These are phyloP conservation scores for Laburnicola sp. DNA, from an alignment of 2,329 filamentous ascomycete genomes.

Conservation along the genomic window DNA sequence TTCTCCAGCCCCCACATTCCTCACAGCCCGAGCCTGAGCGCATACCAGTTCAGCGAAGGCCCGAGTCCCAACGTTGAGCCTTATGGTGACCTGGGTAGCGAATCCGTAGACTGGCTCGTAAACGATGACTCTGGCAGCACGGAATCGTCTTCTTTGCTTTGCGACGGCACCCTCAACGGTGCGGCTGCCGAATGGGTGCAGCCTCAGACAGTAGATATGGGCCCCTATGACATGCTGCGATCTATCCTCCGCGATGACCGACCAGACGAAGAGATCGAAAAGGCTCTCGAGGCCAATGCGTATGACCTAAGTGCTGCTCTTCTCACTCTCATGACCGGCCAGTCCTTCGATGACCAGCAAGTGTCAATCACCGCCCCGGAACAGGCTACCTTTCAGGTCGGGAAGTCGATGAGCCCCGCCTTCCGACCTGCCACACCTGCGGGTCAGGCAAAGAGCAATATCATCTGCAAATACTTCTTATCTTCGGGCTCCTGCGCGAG, in stretches of 20 bases:
- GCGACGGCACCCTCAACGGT: slow-evolving; percentile 72
- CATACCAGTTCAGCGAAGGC: slow-evolving; percentile 87
- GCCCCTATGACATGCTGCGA: slow-evolving; percentile 94
- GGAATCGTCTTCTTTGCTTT: slow-evolving; percentile 72
- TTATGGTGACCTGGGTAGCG: slow-evolving; percentile 86
- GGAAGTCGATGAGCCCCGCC: slow-evolving; percentile 81
- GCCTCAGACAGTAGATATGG: slow-evolving; percentile 81
- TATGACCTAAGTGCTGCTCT: slow-evolving; percentile 95
- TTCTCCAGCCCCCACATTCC: slow-evolving; percentile 89
- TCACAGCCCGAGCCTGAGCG: slow-evolving; percentile 89
- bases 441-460: slow-evolving; percentile 75
- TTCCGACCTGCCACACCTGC: slow-evolving; percentile 75
- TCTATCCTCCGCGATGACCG: slow-evolving; percentile 89
- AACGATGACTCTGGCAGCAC: slow-evolving; percentile 82
- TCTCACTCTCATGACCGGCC: slow-evolving; percentile 79
- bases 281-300: slow-evolving; percentile 82
- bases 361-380: slow-evolving; percentile 52
- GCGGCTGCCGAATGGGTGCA: slow-evolving; percentile 78
- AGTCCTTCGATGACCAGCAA: slow-evolving; percentile 56
- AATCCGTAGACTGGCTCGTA: slow-evolving; percentile 96
- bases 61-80: slow-evolving; percentile 76
- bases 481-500: slow-evolving; percentile 93
- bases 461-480: slow-evolving; percentile 97
- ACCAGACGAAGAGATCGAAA: slow-evolving; percentile 91
- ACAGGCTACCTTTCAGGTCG: slow-evolving; percentile 74